Conservation (phyloP, 169 alveolate species). For the Plasmodium berghei region DNA sequence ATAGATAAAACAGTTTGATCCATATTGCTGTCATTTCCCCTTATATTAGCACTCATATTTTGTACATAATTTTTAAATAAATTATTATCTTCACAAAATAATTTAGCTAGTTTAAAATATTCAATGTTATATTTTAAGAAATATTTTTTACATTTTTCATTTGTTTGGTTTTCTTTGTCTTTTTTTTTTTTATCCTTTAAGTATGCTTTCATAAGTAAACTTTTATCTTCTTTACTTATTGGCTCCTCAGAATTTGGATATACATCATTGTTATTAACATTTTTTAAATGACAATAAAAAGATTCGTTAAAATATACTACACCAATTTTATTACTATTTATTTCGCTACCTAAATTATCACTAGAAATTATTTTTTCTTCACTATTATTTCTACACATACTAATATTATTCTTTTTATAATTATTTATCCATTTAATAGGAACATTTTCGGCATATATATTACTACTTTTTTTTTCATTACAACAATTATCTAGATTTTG, state of each 20-base stretch:
- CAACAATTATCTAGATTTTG: background rate
- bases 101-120: constrained; percentile 46
- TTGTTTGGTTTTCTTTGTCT: background rate
- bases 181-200: constrained; percentile 9
- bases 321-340: background rate
- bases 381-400: background rate
- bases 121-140: constrained; percentile 34
- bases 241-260: constrained; percentile 71
- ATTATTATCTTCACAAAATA: constrained; percentile 31
- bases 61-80: constrained; percentile 36
- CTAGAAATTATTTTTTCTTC: background rate
- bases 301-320: constrained; percentile 27
- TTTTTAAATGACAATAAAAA: constrained; percentile 32
- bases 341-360: background rate
- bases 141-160: constrained; percentile 3
- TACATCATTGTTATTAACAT: constrained; percentile 15
- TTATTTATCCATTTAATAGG: background rate
- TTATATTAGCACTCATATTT: constrained; percentile 6
- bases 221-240: constrained; percentile 24
- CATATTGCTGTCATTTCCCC: background rate
- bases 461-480: background rate
- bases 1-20: constrained; percentile 51
- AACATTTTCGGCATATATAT: background rate
- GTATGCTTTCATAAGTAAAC: constrained; percentile 27
- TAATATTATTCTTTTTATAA: background rate